These are phyloP conservation scores for Suillus hirtellus DNA, from an alignment of 768 basidiomycete genomes.

Conservation along the genomic window DNA sequence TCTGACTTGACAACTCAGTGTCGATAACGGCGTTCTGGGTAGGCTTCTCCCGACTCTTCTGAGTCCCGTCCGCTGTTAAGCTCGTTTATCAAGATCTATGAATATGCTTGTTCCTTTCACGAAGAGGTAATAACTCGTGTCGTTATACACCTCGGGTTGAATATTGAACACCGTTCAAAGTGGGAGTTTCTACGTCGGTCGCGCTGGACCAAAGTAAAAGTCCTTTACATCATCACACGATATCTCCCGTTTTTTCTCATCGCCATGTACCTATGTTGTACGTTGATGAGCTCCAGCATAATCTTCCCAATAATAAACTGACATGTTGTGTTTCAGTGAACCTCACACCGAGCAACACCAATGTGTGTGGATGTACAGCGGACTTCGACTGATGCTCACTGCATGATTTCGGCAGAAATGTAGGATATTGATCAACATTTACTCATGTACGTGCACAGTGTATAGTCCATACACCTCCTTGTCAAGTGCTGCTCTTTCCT, in stretches of 20 bases:
- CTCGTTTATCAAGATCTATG: not conserved
- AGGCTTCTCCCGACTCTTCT: not conserved
- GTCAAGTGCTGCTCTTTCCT: not conserved
- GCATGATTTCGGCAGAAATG: not conserved
- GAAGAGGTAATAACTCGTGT: not conserved
- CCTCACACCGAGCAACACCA: not conserved
- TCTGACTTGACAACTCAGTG: not conserved
- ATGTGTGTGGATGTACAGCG: not conserved
- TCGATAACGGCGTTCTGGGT: not conserved
- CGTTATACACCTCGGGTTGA: not conserved
- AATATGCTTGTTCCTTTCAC: not conserved
- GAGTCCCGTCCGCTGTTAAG: not conserved
- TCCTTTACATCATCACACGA: not conserved
- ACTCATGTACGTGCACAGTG: not conserved
- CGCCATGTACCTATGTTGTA: not conserved
- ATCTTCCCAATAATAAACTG: not conserved
- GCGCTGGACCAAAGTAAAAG: not conserved
- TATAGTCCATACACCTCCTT: not conserved
- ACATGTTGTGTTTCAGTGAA: not conserved
- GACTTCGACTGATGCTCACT: not conserved
- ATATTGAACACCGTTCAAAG: not conserved
- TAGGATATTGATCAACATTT: not conserved
- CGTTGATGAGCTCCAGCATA: not conserved
- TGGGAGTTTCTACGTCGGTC: not conserved
- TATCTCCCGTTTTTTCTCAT: not conserved